phyloP scores from a whole-genome alignment of 345 rosid genomes.

The Anastatica hierochuntica region DNA sequence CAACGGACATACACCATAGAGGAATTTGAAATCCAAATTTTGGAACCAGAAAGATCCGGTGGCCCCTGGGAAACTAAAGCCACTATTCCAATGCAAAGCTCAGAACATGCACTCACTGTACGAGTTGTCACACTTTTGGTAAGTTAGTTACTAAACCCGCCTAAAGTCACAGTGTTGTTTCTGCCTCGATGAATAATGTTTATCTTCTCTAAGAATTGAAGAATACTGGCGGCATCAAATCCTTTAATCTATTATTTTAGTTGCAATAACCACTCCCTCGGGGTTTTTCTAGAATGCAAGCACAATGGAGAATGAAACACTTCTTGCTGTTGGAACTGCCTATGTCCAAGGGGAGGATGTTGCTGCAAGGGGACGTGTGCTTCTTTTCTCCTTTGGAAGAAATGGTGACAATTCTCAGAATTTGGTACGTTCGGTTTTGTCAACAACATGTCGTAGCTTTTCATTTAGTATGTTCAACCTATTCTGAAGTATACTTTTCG shows the following conservation, averaged over 20 bases:
- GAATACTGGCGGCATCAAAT: not conserved
- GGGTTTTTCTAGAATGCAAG: constrained; percentile 56
- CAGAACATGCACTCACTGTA: constrained; percentile 91
- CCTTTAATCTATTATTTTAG: not conserved
- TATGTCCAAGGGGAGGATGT: constrained; percentile 99
- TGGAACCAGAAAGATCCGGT: constrained; percentile 82
- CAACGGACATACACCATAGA: constrained; percentile 68
- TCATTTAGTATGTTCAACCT: constrained; percentile 6
- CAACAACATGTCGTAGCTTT: not conserved
- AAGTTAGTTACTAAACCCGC: constrained; percentile 33
- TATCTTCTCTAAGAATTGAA: constrained; percentile 7
- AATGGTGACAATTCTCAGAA: constrained; percentile 52
- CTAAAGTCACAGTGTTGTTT: constrained; percentile 7
- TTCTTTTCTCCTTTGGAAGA: constrained; percentile 69
- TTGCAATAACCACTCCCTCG: constrained; percentile 10
- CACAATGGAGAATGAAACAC: constrained; percentile 77
- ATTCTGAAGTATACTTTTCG: constrained; percentile 11
- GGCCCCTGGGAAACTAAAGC: constrained; percentile 93
- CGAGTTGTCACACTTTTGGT: constrained; percentile 82
- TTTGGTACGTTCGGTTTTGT: constrained; percentile 34
- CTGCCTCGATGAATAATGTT: constrained; percentile 1
- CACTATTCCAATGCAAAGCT: constrained; percentile 87
- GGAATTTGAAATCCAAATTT: constrained; percentile 83
- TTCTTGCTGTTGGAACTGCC: constrained; percentile 92
- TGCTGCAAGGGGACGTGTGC: constrained; percentile 93